These are phyloP conservation scores for Yamadazyma blattariae DNA, from an alignment of 1,139 yeast species.

Conservation along the genomic window DNA sequence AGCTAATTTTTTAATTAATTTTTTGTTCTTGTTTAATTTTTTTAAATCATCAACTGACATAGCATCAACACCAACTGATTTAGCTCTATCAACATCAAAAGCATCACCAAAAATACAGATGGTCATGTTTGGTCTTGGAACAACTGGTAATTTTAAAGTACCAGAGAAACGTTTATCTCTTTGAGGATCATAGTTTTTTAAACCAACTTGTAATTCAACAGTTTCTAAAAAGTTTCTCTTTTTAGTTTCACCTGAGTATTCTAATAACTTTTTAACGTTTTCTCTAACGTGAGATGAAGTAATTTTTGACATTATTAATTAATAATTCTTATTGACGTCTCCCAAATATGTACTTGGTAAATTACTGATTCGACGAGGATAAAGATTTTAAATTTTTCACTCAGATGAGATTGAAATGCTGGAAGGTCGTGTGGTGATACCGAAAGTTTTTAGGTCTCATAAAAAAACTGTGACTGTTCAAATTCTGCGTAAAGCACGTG, in stretches of 20 bases:
- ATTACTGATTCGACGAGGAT: conserved; percentile 52
- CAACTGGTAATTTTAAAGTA: conserved; percentile 96
- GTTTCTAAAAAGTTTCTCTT: conserved; percentile 99
- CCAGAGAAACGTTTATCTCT: conserved; percentile 99
- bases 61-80: conserved; percentile 99
- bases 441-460: no score
- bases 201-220: conserved; percentile 99
- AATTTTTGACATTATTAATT: conserved; percentile 84
- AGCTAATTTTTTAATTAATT: conserved; percentile 98
- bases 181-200: conserved; percentile 99
- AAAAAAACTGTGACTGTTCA: no score
- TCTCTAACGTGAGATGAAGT: conserved; percentile 94
- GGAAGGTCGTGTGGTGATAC: background rate
- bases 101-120: conserved; percentile 99
- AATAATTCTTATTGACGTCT: conserved; percentile 48
- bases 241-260: conserved; percentile 91
- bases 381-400: conserved; percentile 8
- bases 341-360: conserved; percentile 58
- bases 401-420: no score
- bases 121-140: conserved; percentile 99
- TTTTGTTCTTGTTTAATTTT: conserved; percentile 99
- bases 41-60: conserved; percentile 99
- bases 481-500: no score
- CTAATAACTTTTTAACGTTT: conserved; percentile 89
- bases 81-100: conserved; percentile 99